Evolutionary conservation across 129 eudicot species (phyloP), one percentile per base, ranked within the genome.

Genomic region (Ambrosia trifida): DNA sequence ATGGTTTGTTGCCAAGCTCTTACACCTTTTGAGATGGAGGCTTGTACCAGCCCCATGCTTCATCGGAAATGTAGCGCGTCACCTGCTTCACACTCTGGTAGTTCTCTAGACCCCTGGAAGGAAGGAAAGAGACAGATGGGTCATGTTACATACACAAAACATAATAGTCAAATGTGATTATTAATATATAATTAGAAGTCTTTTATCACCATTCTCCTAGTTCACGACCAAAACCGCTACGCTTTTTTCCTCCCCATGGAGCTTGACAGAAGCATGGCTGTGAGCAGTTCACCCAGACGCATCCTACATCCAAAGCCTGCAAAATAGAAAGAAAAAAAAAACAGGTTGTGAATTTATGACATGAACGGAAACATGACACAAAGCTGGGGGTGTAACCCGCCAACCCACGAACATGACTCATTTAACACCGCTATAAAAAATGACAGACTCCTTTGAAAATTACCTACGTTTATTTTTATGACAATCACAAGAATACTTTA

Each of bases 251-350:
- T 11, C 97, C 97, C 97, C 97, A 91, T 3, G 97, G 96, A 82
- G 96, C 96, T 82, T 91, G 97, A 69, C 78, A 84, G 79, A 91
- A 91, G 89, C 96, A 88, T 11, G 97, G 97, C 75, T 91, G 97
- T 31, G 97, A 91, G 87, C 96, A 91, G 80, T 91, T 91, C 46
- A 91, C 68, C 96, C 97, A 91, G 12, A 91, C 93, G 44, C 82
- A 67, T 53, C 97, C 97, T 11, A 81, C 79, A 64, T 88, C 84
- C 44, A 88, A 69, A 62, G 90, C 93, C 97, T 91, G 86, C 60
- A 79, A 31, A 50, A 70, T 19, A 30, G 16, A 4, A 47, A 59
- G 73, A 62, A 28, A 46, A 59, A 76, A 62, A 28, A 46, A 32
- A 2, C 5, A 1, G 44, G 44, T 8, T 40, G 44, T 40, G 44